Evolutionary conservation across 306 rosid species (phyloP).

Genomic region (Cucumis cinereus): DNA sequence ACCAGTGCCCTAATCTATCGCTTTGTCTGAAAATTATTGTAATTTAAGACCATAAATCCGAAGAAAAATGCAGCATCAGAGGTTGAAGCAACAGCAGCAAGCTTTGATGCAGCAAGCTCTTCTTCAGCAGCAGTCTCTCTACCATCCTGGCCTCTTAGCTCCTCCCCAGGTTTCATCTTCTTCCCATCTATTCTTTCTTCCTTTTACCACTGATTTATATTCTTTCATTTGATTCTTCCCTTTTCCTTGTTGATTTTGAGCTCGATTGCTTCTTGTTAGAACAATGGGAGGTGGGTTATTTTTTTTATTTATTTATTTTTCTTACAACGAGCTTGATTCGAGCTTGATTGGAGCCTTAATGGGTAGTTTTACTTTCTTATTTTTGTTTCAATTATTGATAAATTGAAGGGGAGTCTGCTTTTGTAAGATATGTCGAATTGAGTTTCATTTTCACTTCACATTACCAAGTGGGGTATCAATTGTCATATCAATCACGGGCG

Average conservation of each 20-base stretch:
- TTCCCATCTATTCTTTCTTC: background rate
- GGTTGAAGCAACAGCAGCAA: conserved; percentile 70
- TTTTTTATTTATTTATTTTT: background rate
- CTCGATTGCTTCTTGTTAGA: background rate
- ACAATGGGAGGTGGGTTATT: background rate
- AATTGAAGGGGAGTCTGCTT: background rate
- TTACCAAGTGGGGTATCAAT: background rate
- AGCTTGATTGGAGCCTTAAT: background rate
- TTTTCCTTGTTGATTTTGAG: background rate
- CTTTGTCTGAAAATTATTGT: background rate
- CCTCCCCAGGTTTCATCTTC: conserved; percentile 71
- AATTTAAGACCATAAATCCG: background rate
- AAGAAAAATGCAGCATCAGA: conserved; percentile 80
- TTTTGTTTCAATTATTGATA: background rate
- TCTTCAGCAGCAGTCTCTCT: conserved; percentile 87
- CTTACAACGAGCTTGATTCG: background rate
- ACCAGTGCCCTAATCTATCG: conserved; percentile 1
- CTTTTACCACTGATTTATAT: background rate
- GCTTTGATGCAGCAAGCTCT: conserved; percentile 98
- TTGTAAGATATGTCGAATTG: background rate
- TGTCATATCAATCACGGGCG: background rate
- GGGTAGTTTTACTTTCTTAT: background rate
- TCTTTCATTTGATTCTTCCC: background rate
- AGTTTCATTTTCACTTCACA: background rate
- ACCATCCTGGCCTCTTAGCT: conserved; percentile 90